These are phyloP conservation scores for Erodium trifolium DNA, from an alignment of 441 rosid species.

Conservation along the genomic window DNA sequence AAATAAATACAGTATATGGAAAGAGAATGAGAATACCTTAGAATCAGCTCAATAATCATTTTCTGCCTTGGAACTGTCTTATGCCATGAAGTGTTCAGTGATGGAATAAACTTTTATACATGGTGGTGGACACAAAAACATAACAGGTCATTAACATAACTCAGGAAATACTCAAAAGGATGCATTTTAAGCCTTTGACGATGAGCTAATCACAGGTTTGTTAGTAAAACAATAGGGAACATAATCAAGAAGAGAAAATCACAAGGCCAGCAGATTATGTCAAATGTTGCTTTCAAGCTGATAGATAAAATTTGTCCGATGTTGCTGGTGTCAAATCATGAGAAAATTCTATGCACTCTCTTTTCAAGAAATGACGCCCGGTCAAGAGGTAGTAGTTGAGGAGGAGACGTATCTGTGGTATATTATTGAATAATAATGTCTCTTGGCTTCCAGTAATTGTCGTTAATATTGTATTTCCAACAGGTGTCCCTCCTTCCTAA, in stretches of 20 bases:
- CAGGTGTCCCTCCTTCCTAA: background rate
- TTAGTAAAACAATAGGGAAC: background rate
- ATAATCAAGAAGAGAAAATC: background rate
- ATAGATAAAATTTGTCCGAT: background rate
- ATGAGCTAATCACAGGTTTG: background rate
- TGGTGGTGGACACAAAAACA: background rate
- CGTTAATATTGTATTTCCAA: background rate
- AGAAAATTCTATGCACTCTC: background rate
- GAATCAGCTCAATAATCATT: background rate
- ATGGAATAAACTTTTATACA: background rate
- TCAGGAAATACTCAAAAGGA: background rate
- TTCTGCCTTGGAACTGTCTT: background rate
- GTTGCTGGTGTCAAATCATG: background rate
- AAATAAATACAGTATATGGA: background rate
- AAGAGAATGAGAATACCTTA: background rate
- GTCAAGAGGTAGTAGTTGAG: conserved; percentile 7
- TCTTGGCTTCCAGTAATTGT: conserved; percentile 2
- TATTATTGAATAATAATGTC: background rate
- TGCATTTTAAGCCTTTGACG: background rate
- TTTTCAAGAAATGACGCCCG: background rate
- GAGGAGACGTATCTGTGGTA: background rate
- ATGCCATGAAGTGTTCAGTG: background rate
- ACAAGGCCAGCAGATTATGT: background rate
- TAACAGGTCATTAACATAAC: background rate
- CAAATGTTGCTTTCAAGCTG: background rate